A percentile compares a stretch with the other conserved stretches of the same genome.
These are phyloP conservation scores for Boletus rubropictus DNA, from an alignment of 768 basidiomycete genomes.

Conservation along the genomic window DNA sequence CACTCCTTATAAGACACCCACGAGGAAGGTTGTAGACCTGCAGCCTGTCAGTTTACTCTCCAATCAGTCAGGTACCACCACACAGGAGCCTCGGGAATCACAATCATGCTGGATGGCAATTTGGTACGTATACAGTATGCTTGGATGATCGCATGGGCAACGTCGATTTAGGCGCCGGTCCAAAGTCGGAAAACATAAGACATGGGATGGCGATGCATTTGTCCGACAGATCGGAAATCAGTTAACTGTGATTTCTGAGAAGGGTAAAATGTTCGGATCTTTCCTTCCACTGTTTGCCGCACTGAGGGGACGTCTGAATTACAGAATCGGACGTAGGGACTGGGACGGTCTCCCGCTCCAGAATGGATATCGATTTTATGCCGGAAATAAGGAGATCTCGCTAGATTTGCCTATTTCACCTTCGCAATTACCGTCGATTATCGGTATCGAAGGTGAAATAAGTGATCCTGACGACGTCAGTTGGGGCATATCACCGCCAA, in stretches of 20 bases:
- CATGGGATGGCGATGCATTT: slow-evolving; percentile 80
- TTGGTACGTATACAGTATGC: slow-evolving; percentile 41
- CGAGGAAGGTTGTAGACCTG: slow-evolving; percentile 33
- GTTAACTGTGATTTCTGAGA: slow-evolving; percentile 60
- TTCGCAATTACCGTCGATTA: slow-evolving; percentile 47
- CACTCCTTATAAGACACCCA: slow-evolving; percentile 20
- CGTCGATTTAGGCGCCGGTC: slow-evolving; percentile 55
- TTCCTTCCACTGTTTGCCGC: background rate
- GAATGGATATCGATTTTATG: slow-evolving; percentile 36
- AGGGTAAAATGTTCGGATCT: slow-evolving; percentile 55
- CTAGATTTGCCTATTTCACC: slow-evolving; percentile 47
- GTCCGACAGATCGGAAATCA: slow-evolving; percentile 47
- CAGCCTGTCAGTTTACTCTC: slow-evolving; percentile 37
- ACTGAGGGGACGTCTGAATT: slow-evolving; percentile 8
- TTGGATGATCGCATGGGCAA: slow-evolving; percentile 3
- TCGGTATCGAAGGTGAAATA: slow-evolving; percentile 28
- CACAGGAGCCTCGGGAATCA: slow-evolving; percentile 9
- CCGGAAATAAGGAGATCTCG: slow-evolving; percentile 58
- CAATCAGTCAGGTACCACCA: slow-evolving; percentile 6
- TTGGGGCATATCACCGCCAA: slow-evolving; percentile 13
- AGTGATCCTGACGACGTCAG: slow-evolving; percentile 19
- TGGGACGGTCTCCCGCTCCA: slow-evolving; percentile 53
- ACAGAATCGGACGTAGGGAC: slow-evolving; percentile 54
- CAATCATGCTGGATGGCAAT: slow-evolving; percentile 60
- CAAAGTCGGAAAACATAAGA: slow-evolving; percentile 71